Percentiles rank a stretch among this genome's conserved stretches.
Evolutionary conservation across 495 filamentous ascomycete species (phyloP).

Genomic region (Cryomyces minteri): DNA sequence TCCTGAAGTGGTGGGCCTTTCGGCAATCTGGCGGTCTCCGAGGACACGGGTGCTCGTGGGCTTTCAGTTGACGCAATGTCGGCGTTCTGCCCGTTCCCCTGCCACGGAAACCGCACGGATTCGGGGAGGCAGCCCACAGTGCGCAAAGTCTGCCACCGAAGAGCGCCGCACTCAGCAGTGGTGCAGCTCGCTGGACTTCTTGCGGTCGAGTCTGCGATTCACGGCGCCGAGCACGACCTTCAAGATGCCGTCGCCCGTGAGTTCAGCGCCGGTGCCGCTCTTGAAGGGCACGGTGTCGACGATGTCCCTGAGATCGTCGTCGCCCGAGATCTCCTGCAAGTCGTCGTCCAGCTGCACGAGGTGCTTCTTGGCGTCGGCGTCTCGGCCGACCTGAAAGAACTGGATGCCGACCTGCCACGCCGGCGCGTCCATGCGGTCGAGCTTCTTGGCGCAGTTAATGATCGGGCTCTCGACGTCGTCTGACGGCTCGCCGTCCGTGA

Average conservation of each 20-base stretch:
- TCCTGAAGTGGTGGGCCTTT: too few relatives aligned
- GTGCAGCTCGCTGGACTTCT: conserved; percentile 13
- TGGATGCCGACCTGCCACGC: conserved; percentile 86
- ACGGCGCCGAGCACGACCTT: conserved; percentile 66
- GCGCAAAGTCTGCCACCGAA: too few relatives aligned
- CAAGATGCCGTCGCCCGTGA: conserved; percentile 53
- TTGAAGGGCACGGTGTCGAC: conserved; percentile 81
- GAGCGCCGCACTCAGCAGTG: neutral
- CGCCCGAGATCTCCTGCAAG: conserved; percentile 30
- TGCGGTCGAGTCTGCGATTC: conserved; percentile 39
- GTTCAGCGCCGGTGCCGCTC: conserved; percentile 20
- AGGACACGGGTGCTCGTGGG: too few relatives aligned
- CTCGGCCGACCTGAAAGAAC: conserved; percentile 88
- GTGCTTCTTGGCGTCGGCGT: conserved; percentile 40
- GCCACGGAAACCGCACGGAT: too few relatives aligned
- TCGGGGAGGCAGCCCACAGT: too few relatives aligned
- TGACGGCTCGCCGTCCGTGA: conserved; percentile 76
- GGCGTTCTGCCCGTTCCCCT: too few relatives aligned
- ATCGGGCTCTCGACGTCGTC: conserved; percentile 69
- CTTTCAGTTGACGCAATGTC: too few relatives aligned
- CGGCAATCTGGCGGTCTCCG: too few relatives aligned
- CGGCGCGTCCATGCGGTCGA: conserved; percentile 55
- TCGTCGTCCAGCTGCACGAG: conserved; percentile 66
- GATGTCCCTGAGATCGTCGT: conserved; percentile 58
- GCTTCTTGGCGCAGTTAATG: conserved; percentile 40